Percentiles rank a stretch among this genome's conserved stretches.
phyloP scores from a whole-genome alignment of 75 land plant species.

The Sequoia sempervirens region DNA sequence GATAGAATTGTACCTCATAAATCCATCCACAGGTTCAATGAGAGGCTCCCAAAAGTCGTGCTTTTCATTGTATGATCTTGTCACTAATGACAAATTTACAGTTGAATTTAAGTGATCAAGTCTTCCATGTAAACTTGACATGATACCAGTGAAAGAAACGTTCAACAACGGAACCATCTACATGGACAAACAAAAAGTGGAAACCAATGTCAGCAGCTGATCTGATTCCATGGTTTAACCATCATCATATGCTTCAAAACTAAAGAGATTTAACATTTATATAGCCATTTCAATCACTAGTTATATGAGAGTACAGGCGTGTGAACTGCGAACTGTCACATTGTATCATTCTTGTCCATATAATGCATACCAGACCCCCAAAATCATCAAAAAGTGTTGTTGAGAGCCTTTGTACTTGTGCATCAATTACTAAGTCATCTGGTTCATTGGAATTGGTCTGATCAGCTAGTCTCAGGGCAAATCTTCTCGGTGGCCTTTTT shows the following conservation, averaged over 20 bases:
- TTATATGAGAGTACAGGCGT: no score
- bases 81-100: slow-evolving; percentile 63
- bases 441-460: slow-evolving; percentile 28
- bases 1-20: slow-evolving; percentile 54
- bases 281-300: background rate
- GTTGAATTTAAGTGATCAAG: slow-evolving; percentile 47
- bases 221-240: background rate
- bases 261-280: background rate
- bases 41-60: slow-evolving; percentile 89
- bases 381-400: slow-evolving; percentile 88
- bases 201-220: background rate
- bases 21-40: slow-evolving; percentile 83
- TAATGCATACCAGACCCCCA: slow-evolving; percentile 73
- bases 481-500: slow-evolving; percentile 62
- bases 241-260: no score
- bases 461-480: slow-evolving; percentile 64
- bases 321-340: no score
- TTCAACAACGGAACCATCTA: slow-evolving; percentile 93
- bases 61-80: slow-evolving; percentile 79
- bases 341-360: background rate
- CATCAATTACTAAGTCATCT: slow-evolving; percentile 65
- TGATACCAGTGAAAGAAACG: slow-evolving; percentile 53
- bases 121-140: slow-evolving; percentile 64
- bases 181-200: slow-evolving; percentile 9
- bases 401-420: slow-evolving; percentile 61